Evolutionary conservation across 805 yeast genomes (phyloP).

Genomic region (Ogataea henricii): DNA sequence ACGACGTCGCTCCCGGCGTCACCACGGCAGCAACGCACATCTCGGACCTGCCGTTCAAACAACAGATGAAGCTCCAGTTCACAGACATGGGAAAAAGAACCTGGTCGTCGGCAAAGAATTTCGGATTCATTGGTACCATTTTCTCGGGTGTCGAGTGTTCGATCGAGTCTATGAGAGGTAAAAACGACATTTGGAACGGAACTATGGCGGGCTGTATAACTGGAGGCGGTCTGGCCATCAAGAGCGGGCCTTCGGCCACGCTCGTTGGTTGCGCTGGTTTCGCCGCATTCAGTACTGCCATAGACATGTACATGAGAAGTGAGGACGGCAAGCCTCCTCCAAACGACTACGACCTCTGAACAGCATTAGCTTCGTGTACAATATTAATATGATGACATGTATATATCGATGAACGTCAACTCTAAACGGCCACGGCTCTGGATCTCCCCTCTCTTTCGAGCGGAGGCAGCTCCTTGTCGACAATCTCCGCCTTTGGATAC

Average conservation of each 20-base stretch:
- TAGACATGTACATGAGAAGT: conserved; percentile 82
- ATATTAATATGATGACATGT: conserved; percentile 3
- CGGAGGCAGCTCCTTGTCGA: conserved; percentile 66
- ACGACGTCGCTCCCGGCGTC: conserved; percentile 74
- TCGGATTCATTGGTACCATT: conserved; percentile 89
- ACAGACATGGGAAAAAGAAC: conserved; percentile 90
- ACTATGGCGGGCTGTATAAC: conserved; percentile 93
- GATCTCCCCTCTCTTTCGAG: conserved; percentile 69
- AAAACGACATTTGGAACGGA: conserved; percentile 90
- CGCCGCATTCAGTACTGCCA: conserved; percentile 91
- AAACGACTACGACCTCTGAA: conserved; percentile 73
- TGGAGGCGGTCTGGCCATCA: conserved; percentile 92
- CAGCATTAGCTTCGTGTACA: conserved; percentile 6
- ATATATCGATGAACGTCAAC: background rate
- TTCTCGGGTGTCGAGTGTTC: conserved; percentile 92
- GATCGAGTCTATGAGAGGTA: conserved; percentile 82
- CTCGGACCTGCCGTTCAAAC: conserved; percentile 84
- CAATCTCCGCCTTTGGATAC: conserved; percentile 65
- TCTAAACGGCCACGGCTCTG: conserved; percentile 17
- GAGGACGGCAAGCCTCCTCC: conserved; percentile 83
- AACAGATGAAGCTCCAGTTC: conserved; percentile 90
- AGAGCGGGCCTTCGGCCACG: conserved; percentile 93
- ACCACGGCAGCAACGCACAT: conserved; percentile 49
- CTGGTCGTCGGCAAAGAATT: conserved; percentile 87
- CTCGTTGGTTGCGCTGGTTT: conserved; percentile 94